Percentiles rank a stretch among this genome's conserved stretches.
Conservation (phyloP, 139 green algal species). For the Gonium pectorale region DNA sequence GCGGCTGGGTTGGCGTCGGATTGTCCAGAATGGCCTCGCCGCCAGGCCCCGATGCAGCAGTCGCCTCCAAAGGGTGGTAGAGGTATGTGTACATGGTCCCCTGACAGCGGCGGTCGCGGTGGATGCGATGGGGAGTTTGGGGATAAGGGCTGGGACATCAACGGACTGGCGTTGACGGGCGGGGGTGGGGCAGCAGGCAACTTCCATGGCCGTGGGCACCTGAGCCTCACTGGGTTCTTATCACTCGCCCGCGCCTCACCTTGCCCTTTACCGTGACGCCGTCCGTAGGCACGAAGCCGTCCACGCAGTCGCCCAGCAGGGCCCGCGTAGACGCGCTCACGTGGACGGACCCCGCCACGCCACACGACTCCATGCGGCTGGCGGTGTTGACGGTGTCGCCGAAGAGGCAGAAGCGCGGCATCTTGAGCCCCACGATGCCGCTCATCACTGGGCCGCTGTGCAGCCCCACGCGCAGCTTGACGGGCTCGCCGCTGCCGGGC, state of each 20-base stretch:
- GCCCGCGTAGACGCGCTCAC: conserved; percentile 13
- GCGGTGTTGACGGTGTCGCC: conserved; percentile 51
- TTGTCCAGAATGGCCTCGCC: too few relatives aligned
- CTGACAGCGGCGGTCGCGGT: background rate
- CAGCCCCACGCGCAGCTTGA: conserved; percentile 31
- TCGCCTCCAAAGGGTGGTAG: conserved; percentile 13
- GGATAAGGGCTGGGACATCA: background rate
- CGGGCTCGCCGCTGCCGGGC: conserved; percentile 18
- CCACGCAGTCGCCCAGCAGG: background rate
- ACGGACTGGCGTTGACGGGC: background rate
- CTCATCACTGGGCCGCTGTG: conserved; percentile 43
- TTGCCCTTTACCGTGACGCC: conserved; percentile 25
- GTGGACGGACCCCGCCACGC: conserved; percentile 29
- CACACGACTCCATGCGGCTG: conserved; percentile 48
- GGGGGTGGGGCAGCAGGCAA: background rate
- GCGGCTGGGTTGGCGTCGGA: too few relatives aligned
- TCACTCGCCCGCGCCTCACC: background rate
- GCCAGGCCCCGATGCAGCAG: too few relatives aligned
- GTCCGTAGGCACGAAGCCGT: conserved; percentile 5
- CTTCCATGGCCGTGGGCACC: background rate
- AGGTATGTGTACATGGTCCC: conserved; percentile 36
- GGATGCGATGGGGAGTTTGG: background rate
- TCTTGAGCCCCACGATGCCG: conserved; percentile 44
- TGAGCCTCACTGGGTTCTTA: background rate
- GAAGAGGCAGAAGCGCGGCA: conserved; percentile 53